Evolutionary conservation across 2,329 filamentous ascomycete species (phyloP), one percentile per base, ranked within the genome.

Genomic region (Emmonsiellopsis sp.): DNA sequence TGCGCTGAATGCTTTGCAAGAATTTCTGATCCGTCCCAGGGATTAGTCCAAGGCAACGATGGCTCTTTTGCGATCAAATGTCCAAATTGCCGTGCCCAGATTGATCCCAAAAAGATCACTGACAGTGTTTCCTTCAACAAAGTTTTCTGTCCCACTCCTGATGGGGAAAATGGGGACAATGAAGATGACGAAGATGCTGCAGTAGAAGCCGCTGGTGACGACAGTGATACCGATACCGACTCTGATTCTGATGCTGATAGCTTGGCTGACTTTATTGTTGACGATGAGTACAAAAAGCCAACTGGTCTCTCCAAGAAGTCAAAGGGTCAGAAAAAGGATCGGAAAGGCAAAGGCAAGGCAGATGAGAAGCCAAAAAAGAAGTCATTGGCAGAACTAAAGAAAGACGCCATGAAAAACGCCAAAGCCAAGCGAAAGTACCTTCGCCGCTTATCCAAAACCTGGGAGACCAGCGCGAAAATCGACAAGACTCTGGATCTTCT

Each of bases 1-100:
- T 95, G 90, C 68, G 73, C 78, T 1, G 85, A 90, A 57, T 95
- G 90, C 64, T 83, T 93, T 56, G 77, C 81, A 5, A 81, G 79
- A 52, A 77, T 94, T 46, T 77, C 77, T 0, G 87, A 88, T 57
- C 82, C 83, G 3, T 70, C 76, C 1, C 72, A 76, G 52, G 74
- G 73, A 13, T 71, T 86, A 42, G 78, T 74, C 32, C 75, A 82
- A 54, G 86, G 84, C 5, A 74, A 83, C 36, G 84, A 87, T 49
- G 61, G 57, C 27, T 33, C 44, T 6, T 42, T 66, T 44, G 72
- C 73, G 53, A 74, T 81, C 39, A 85, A 80, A 65, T 96, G 91
- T 66, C 88, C 88, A 4, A 79, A 85, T 52, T 95, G 90, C 63
- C 83, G 89, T 53, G 81, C 80, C 2, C 68, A 71, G 3, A 78